These are phyloP conservation scores for Pholiota conissans DNA, from an alignment of 768 basidiomycete species.

Conservation along the genomic window DNA sequence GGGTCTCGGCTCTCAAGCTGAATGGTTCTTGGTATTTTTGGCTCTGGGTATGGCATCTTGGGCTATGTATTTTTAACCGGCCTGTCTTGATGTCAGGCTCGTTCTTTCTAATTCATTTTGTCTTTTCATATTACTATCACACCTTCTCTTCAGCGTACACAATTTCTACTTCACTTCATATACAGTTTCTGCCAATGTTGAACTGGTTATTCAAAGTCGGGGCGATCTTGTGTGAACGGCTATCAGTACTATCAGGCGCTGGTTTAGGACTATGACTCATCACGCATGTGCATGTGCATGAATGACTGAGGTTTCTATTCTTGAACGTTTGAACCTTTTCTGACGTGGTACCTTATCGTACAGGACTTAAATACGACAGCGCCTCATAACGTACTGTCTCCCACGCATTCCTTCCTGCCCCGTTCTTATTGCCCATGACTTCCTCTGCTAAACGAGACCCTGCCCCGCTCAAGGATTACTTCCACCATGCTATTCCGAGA, in stretches of 20 bases:
- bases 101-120: too few relatives aligned
- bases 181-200: neutral
- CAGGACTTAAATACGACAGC: neutral
- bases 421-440: neutral
- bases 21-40: neutral
- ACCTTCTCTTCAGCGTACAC: neutral
- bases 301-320: neutral
- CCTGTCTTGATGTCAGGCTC: neutral
- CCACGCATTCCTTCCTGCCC: conserved; percentile 1
- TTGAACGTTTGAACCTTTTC: neutral
- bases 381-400: neutral
- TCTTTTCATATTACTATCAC: too few relatives aligned
- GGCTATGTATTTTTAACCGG: neutral
- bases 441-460: neutral
- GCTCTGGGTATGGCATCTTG: too few relatives aligned
- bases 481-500: conserved; percentile 29
- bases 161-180: neutral
- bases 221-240: too few relatives aligned
- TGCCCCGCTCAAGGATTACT: conserved; percentile 12
- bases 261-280: neutral
- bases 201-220: too few relatives aligned
- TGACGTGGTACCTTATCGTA: neutral
- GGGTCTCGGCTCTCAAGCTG: neutral
- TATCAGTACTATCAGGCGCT: neutral
- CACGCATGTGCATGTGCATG: neutral